Evolutionary conservation across 148 eudicot species (phyloP), one percentile per base, ranked within the genome.

Genomic region (Nepenthes gracilis): DNA sequence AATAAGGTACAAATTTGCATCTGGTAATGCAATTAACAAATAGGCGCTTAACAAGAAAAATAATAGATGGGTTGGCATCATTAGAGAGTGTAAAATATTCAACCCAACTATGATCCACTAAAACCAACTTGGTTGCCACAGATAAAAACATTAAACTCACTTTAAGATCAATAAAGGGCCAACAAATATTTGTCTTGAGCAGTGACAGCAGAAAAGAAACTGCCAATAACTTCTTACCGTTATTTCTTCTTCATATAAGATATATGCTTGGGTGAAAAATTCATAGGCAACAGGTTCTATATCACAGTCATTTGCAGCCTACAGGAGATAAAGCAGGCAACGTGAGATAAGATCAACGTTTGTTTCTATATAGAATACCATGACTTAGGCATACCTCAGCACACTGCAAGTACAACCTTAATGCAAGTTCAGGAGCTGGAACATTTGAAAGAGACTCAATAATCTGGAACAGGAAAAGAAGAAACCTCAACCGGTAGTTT

Each of bases 211-310:
- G 45, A 56, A 23, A 63, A 49, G 49, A 53, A 62, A 33, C 35
- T 55, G 57, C 51, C 47, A 12, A 49, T 12, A 58, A 35, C 10
- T 54, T 55, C 65, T 63, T 83, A 89, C 99, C 87, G 96, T 77
- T 59, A 88, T 81, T 86, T 93, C 99, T 79, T 93, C 99, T 75
- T 93, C 99, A 38, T 93, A 93, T 61, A 93, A 75, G 71, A 93
- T 86, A 73, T 86, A 93, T 58, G 99, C 99, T 71, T 93, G 99
- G 67, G 99, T 93, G 72, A 93, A 93, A 67, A 93, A 93, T 72
- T 93, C 99, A 70, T 91, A 93, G 40, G 99, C 99, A 15, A 89
- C 92, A 67, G 95, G 99, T 68, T 93, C 99, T 47, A 93, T 79
- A 71, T 89, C 99, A 67, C 83, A 88, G 58, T 82, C 87, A 76